Evolutionary conservation across 768 basidiomycete species (phyloP), one percentile per base, ranked within the genome.

Genomic region (Pulveroboletus sp.): DNA sequence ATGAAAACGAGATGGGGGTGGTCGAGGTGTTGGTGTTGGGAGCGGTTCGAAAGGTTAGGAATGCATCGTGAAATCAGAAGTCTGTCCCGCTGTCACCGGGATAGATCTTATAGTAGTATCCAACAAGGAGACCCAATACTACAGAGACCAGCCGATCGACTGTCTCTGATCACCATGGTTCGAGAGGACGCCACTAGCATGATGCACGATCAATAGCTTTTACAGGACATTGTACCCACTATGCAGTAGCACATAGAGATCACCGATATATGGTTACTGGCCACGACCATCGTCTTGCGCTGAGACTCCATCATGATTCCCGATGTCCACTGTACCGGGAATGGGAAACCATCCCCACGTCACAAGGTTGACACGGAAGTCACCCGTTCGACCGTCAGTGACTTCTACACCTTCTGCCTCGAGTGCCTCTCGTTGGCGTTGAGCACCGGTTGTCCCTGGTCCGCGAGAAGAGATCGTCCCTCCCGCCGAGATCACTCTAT

Each of bases 321-420:
- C 60, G 30, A 43, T 43, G 42, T 67, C 54, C 26, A 69, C 29
- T 44, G 47, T 61, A 17, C 63, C 63, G 24, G 52, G 56, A 0
- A 60, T 60, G 0, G 86, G 86, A 58, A 88, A 87, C 86, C 86
- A 89, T 8, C 86, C 86, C 64, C 71, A 86, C 11, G 54, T 62
- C 6, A 62, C 55, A 30, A 88, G 64, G 65, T 85, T 74, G 5
- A 93, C 77, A 40, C 76, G 76, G 60, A 79, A 66, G 41, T 78
- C 82, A 24, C 79, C 85, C 11, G 72, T 76, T 55, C 76, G 72
- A 17, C 80, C 76, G 3, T 67, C 70, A 3, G 62, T 74, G 17
- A 94, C 90, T 43, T 88, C 81, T n/a, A 94, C 78, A 4, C 88
- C 90, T 65, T 94, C 93, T 0, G 80, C 83, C 50, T 83, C 80